Evolutionary conservation across 495 filamentous ascomycete species (phyloP), one percentile per base, ranked within the genome.

Genomic region (Acidomyces sp.): DNA sequence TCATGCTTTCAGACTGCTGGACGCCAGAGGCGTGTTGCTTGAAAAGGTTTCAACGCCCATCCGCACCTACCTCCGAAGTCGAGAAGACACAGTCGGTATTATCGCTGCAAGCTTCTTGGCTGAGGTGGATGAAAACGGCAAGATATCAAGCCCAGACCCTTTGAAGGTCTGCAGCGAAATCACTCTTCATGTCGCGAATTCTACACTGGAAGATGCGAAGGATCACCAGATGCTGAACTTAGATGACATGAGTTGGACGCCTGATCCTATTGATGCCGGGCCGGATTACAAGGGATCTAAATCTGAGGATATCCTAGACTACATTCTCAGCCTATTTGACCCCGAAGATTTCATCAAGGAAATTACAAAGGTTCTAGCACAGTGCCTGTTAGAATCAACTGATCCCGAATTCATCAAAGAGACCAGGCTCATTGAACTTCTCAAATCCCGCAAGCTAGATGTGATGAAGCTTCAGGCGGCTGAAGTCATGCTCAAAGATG

Each of bases 401-500:
- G 74, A 79, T 36, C 55, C 66, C 0, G 66, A 74, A 6, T 88
- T 79, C 44, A 74, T 82, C 32, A 79, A 82, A 59, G 87, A 94
- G 51, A 70, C 75, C 15, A 67, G 72, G 4, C 85, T 94, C 4
- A 71, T 96, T 3, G 80, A 93, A 37, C 67, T 96, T 5, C 70
- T 97, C 31, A 96, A 93, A 60, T 61, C 80, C 6, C 78, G 88
- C 4, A n/a, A n/a, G n/a, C 88, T 95, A 37, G 92, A 87, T 12
- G 85, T 93, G 48, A 69, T 74, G 3, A 71, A 78, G 6, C 64
- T 95, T 30, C 90, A 96, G 55, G 78, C 78, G 30, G 93, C 84
- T 61, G 85, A 96, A 53, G 90, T 99, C 43, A 99, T 99, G 90
- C 71, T 96, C 20, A 79, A 77, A 33, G 90, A 99, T 61, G 78